Evolutionary conservation across 148 eudicot species (phyloP), one percentile per base, ranked within the genome.

Genomic region (Oxyria digyna): DNA sequence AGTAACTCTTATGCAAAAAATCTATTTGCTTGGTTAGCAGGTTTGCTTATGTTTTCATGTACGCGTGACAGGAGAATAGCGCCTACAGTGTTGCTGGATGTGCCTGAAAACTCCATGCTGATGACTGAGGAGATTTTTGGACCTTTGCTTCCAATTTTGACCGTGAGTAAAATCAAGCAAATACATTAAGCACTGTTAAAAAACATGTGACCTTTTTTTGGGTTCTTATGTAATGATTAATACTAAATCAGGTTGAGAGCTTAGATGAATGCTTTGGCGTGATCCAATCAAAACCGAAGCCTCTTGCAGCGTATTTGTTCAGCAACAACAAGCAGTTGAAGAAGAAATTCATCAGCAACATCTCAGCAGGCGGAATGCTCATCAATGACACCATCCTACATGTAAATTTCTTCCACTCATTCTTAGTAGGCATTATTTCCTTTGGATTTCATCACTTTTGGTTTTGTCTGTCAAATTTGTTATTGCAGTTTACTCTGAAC

Each of bases 71-170:
- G 94, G 77, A 85, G 73, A 74, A 88, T 88, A 66, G 82, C 86
- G 45, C 94, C 94, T 29, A 85, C 89, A 42, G 76, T 88, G 59
- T 67, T 88, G 73, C 48, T 88, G 76, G 88, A 88, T 69, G 80
- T 81, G 73, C 86, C 89, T 32, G 72, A 71, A 52, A 81, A 84
- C 62, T 72, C 85, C 26, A 62, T 54, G 62, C 54, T 85, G 65
- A 88, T 88, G 94, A 74, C 72, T 54, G 94, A 85, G 74, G 94
- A 88, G 75, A 88, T 88, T 59, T 88, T 88, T 76, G 94, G 94
- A 24, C 94, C 94, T 54, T 81, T 88, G 68, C 82, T 85, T 48
- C 94, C 89, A 74, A 85, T 88, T 48, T 67, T 88, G 64, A 82
- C 94, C 7, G 89, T 85, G 49, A 88, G 90, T 70, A 42, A 20